phyloP scores from a whole-genome alignment of 2,329 filamentous ascomycete genomes.

The Septoria petroselini region DNA sequence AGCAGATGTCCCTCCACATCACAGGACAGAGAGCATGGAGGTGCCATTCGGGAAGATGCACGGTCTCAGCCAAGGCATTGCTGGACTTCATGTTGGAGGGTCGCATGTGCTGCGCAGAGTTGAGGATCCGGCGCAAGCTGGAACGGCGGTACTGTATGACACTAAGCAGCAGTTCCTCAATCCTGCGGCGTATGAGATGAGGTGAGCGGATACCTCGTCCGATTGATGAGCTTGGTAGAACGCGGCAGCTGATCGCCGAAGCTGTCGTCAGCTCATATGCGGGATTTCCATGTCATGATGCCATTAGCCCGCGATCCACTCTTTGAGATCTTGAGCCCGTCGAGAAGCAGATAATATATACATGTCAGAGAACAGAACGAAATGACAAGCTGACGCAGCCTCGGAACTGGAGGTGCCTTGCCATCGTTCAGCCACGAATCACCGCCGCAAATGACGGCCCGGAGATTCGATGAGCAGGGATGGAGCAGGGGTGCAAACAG shows the following conservation, averaged over 20 bases:
- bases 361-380: no score
- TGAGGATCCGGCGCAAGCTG: background rate
- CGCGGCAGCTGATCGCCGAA: background rate
- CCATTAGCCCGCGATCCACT: no score
- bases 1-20: no score
- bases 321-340: background rate
- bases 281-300: background rate
- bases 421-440: slow-evolving; percentile 8
- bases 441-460: background rate
- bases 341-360: no score
- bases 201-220: no score
- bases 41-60: background rate
- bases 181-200: slow-evolving; percentile 4
- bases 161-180: slow-evolving; percentile 9
- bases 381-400: no score
- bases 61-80: background rate
- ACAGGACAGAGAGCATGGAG: no score
- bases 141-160: background rate
- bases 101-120: background rate
- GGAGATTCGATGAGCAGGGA: background rate
- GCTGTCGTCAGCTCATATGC: slow-evolving; percentile 1
- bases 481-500: slow-evolving; percentile 4
- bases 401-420: no score
- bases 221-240: no score
- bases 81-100: background rate